phyloP scores from a whole-genome alignment of 345 rosid genomes.

The Leavenworthia alabamica region DNA sequence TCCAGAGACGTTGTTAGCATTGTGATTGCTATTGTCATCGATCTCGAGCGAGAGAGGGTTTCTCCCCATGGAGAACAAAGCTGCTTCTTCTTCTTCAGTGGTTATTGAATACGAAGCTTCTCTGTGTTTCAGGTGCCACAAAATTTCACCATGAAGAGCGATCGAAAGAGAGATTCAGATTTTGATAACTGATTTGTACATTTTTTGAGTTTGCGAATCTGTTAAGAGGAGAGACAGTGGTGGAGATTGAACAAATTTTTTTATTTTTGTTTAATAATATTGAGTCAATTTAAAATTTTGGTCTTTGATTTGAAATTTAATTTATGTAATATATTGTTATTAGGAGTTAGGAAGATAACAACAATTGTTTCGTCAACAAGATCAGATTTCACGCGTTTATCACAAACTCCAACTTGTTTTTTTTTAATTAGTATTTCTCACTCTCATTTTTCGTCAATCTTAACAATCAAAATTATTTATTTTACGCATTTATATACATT shows the following conservation, averaged over 20 bases:
- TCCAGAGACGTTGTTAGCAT: slow-evolving; percentile 14
- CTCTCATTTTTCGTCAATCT: background rate
- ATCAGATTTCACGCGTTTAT: slow-evolving; percentile 28
- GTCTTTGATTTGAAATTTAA: background rate
- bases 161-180: slow-evolving; percentile 17
- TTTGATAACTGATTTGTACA: slow-evolving; percentile 8
- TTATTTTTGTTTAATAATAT: background rate
- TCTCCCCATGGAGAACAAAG: slow-evolving; percentile 41
- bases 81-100: background rate
- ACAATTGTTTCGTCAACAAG: slow-evolving; percentile 9
- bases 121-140: slow-evolving; percentile 24
- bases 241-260: slow-evolving; percentile 15
- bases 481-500: background rate
- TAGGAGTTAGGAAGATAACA: slow-evolving; percentile 25
- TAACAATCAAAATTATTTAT: background rate
- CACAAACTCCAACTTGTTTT: slow-evolving; percentile 9
- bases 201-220: slow-evolving; percentile 18
- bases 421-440: slow-evolving; percentile 22
- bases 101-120: background rate
- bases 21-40: slow-evolving; percentile 33
- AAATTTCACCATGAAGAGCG: slow-evolving; percentile 26
- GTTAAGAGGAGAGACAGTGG: slow-evolving; percentile 21
- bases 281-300: background rate
- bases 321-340: background rate
- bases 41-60: slow-evolving; percentile 36